Evolutionary conservation across 192 early-diverging fungal genomes (phyloP).

Genomic region (Linnemannia hyalina): DNA sequence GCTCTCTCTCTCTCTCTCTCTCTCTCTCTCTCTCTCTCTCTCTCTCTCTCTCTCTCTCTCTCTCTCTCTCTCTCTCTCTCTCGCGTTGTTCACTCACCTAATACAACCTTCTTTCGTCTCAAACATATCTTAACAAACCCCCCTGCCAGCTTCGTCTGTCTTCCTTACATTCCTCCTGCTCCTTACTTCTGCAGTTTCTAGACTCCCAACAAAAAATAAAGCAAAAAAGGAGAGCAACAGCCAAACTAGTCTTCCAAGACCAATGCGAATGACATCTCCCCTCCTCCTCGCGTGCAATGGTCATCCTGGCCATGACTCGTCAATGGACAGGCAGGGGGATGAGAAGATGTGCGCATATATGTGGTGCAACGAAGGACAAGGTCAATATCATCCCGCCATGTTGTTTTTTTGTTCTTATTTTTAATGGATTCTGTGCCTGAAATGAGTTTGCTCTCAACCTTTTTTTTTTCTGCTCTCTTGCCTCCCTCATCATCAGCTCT

Average conservation of each 20-base stretch:
- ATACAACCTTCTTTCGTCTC: neutral
- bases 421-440: slow-evolving; percentile 10
- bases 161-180: neutral
- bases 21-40: neutral
- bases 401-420: neutral
- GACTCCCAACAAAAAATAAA: neutral
- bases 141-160: neutral
- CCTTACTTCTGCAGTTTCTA: neutral
- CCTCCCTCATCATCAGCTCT: neutral
- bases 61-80: neutral
- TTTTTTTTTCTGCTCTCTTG: neutral
- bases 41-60: slow-evolving; percentile 4
- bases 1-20: neutral
- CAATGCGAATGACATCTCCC: neutral
- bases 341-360: too few species aligned
- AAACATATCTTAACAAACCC: neutral
- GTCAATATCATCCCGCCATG: neutral
- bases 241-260: neutral
- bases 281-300: too few species aligned
- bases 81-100: neutral
- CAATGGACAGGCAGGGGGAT: too few species aligned
- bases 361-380: neutral
- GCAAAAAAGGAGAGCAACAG: neutral
- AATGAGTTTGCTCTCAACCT: slow-evolving; percentile 9
- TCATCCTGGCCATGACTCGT: too few species aligned